Percentiles rank a stretch among this genome's conserved stretches.
Evolutionary conservation across 495 filamentous ascomycete species (phyloP).

Genomic region (Penicillium goetzii): DNA sequence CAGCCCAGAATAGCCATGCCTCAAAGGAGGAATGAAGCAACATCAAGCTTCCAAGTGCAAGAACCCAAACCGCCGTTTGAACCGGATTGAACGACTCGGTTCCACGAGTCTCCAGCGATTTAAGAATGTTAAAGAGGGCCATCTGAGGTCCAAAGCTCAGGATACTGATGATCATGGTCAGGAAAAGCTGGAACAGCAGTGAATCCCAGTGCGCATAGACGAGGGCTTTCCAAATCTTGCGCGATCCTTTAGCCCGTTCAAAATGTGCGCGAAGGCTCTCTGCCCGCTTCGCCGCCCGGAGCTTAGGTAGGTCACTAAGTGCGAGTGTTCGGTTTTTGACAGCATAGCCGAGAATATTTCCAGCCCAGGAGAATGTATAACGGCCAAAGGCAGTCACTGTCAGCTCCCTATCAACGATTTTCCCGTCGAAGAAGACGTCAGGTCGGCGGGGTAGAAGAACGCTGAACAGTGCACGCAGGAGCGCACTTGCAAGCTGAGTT

Average conservation of each 20-base stretch:
- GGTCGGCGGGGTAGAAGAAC: conserved; percentile 66
- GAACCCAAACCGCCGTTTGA: conserved; percentile 69
- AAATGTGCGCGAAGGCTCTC: conserved; percentile 48
- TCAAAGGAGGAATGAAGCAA: conserved; percentile 61
- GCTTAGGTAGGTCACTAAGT: conserved; percentile 60
- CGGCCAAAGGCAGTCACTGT: conserved; percentile 63
- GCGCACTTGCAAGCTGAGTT: conserved; percentile 30
- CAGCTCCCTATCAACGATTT: conserved; percentile 64
- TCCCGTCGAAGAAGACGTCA: conserved; percentile 59
- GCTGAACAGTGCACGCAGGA: conserved; percentile 37
- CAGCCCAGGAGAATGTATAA: conserved; percentile 68
- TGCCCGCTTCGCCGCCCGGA: conserved; percentile 34
- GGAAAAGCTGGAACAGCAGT: conserved; percentile 56
- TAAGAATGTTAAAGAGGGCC: conserved; percentile 66
- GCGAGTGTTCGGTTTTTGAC: conserved; percentile 59
- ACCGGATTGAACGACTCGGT: conserved; percentile 34
- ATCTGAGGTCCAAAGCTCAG: conserved; percentile 72
- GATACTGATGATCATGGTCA: conserved; percentile 57
- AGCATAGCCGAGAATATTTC: conserved; percentile 54
- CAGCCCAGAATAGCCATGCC: conserved; percentile 66
- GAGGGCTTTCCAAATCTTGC: conserved; percentile 66
- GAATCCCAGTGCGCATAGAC: conserved; percentile 55
- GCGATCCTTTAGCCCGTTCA: conserved; percentile 49
- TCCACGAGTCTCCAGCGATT: conserved; percentile 60
- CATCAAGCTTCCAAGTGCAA: conserved; percentile 61